Conservation (phyloP, 2,329 filamentous ascomycete genomes). For the Keithomyces neogunnii region DNA sequence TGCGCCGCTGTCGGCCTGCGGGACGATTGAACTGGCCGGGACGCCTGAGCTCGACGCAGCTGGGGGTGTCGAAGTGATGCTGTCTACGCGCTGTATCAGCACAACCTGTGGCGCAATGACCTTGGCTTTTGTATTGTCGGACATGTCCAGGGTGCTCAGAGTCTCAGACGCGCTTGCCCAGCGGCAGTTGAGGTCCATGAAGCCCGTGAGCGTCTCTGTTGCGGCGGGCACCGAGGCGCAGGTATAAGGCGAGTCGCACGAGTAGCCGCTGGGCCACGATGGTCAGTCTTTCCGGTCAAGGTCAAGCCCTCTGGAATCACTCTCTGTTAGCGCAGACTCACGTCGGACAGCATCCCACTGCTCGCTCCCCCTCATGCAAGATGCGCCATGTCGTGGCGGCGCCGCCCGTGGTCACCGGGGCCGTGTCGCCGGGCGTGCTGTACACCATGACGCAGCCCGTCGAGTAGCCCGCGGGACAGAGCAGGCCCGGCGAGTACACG, state of each 20-base stretch:
- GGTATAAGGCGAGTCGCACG: not conserved
- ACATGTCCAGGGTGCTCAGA: not conserved
- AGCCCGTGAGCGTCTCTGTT: not conserved
- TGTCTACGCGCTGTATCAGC: not conserved
- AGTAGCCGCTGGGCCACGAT: not conserved
- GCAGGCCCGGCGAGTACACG: not conserved
- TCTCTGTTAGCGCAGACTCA: not conserved
- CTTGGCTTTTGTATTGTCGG: not conserved
- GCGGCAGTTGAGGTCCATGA: not conserved
- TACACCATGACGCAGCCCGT: not conserved
- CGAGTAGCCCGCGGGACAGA: not conserved
- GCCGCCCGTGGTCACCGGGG: not conserved
- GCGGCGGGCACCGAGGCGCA: not conserved
- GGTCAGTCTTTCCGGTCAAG: not conserved
- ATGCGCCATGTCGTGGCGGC: not conserved
- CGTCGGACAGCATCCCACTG: not conserved
- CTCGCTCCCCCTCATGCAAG: not conserved
- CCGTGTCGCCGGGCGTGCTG: not conserved
- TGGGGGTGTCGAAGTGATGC: no score
- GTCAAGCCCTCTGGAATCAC: not conserved
- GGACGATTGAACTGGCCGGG: no score
- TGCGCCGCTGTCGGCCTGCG: not conserved
- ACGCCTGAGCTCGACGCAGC: no score
- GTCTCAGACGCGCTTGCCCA: not conserved
- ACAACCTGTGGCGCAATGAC: not conserved